Percentiles rank a stretch among this genome's conserved stretches.
These are phyloP conservation scores for Phytophthora cryptogea DNA, from an alignment of 352 stramenopile species.

Conservation along the genomic window DNA sequence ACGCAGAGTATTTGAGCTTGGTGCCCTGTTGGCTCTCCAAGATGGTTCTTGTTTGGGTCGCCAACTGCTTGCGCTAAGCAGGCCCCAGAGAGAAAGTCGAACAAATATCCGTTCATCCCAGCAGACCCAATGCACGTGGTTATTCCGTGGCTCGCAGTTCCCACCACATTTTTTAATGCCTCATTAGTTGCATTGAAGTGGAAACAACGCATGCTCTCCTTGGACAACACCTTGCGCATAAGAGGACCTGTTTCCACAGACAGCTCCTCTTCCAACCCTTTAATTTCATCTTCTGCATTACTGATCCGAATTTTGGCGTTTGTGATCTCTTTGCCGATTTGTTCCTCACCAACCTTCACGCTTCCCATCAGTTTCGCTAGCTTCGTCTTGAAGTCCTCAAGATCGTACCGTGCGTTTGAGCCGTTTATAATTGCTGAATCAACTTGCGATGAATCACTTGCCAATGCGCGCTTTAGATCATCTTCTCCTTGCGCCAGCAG, in stretches of 20 bases:
- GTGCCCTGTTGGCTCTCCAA: slow-evolving; percentile 65
- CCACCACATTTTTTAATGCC: slow-evolving; percentile 72
- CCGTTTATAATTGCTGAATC: slow-evolving; percentile 72
- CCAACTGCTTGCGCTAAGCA: slow-evolving; percentile 71
- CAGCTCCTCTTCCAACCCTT: slow-evolving; percentile 68
- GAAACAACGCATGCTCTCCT: slow-evolving; percentile 73
- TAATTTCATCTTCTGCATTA: slow-evolving; percentile 72
- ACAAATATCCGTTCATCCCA: slow-evolving; percentile 54
- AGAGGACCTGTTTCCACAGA: slow-evolving; percentile 67
- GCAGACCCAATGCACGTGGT: slow-evolving; percentile 60
- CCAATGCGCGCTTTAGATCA: slow-evolving; percentile 69
- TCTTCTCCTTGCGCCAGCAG: slow-evolving; percentile 59
- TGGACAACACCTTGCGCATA: slow-evolving; percentile 73
- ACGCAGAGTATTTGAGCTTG: slow-evolving; percentile 71
- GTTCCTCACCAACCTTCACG: slow-evolving; percentile 59
- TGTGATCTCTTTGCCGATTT: slow-evolving; percentile 58
- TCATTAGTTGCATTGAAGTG: slow-evolving; percentile 76
- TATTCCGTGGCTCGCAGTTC: slow-evolving; percentile 68
- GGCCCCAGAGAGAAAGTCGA: slow-evolving; percentile 67
- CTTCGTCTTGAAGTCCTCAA: slow-evolving; percentile 82
- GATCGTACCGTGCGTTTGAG: slow-evolving; percentile 61
- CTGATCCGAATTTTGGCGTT: slow-evolving; percentile 70
- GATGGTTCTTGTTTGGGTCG: slow-evolving; percentile 62
- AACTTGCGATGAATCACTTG: slow-evolving; percentile 64
- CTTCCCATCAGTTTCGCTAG: slow-evolving; percentile 69